Conservation (phyloP, 2,329 filamentous ascomycete genomes). For the Fusarium metavorans region DNA sequence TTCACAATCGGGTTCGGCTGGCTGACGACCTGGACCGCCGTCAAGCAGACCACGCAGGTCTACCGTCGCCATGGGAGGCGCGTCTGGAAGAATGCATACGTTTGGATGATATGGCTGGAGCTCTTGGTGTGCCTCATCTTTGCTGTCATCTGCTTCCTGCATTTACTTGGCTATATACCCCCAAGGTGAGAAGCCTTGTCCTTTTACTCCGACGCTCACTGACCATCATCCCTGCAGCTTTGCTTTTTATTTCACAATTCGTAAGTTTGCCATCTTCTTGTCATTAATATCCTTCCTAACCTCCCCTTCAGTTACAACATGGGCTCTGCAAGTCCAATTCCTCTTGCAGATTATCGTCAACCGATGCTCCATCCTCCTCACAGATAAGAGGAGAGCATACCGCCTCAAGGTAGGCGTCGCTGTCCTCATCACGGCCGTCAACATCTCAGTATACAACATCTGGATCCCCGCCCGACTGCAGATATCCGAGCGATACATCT, state of each 20-base stretch:
- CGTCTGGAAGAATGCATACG: constrained; percentile 54
- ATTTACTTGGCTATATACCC: constrained; percentile 40
- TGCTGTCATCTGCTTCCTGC: constrained; percentile 50
- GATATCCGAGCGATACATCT: constrained; percentile 39
- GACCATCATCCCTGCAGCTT: constrained; percentile 32
- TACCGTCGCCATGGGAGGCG: constrained; percentile 49
- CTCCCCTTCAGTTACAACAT: constrained; percentile 37
- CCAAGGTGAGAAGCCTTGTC: constrained; percentile 35
- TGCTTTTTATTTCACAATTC: constrained; percentile 45
- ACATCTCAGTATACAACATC: constrained; percentile 44
- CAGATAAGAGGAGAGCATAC: constrained; percentile 29
- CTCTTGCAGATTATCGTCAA: constrained; percentile 47
- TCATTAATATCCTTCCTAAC: background rate
- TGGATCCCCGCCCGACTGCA: constrained; percentile 44
- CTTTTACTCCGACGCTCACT: background rate
- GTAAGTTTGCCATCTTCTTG: constrained; percentile 12
- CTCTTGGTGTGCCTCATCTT: constrained; percentile 57
- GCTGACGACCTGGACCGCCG: constrained; percentile 53
- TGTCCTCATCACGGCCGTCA: constrained; percentile 41
- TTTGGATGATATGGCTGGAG: constrained; percentile 63
- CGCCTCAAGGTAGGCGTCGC: constrained; percentile 37
- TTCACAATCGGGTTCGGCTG: constrained; percentile 57
- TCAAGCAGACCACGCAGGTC: constrained; percentile 50
- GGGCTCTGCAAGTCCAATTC: constrained; percentile 45
- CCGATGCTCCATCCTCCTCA: constrained; percentile 40